Evolutionary conservation across 352 stramenopile species (phyloP), one percentile per base, ranked within the genome.

Genomic region (Phytopythium litorale): DNA sequence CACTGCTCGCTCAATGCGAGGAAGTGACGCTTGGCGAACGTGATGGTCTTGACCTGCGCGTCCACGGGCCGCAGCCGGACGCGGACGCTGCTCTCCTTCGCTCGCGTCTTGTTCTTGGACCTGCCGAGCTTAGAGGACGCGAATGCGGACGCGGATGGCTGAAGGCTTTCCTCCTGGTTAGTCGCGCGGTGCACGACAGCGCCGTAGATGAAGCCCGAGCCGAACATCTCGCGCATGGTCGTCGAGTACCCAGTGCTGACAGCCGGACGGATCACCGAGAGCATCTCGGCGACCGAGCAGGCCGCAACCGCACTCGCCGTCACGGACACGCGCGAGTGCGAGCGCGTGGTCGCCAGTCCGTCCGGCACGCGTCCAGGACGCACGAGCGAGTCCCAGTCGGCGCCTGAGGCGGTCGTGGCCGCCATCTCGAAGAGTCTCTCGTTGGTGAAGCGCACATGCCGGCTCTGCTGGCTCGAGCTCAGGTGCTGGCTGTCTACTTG

Each of bases 191-290:
- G 76, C 48, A 79, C 70, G 25, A 86, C 64, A 0, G 72, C 63
- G 33, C 76, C 76, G 43, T 79, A 78, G 56, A 86, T 75, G 66
- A 81, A 86, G 32, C 73, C 64, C 1, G 65, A 28, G 52, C 79
- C 78, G 60, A 79, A 76, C 35, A 83, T 53, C 53, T 70, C 70
- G 37, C 49, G 43, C 76, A 83, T 81, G 23, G 73, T 61, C n/a
- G 72, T 56, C 18, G 72, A 59, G 56, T 80, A 79, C 32, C 66
- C 56, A 3, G 38, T 52, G 30, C 68, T 68, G 12, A 63, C 65
- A 3, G 63, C 68, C 3, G 74, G 67, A 54, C 65, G 72, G 7
- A 86, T 56, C 18, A 81, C 65, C 43, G 62, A 33, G 0, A 60
- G 60, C 43, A 81, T 58, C 53, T 86, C 76, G 21, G 70, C 68